Evolutionary conservation across 139 green algal genomes (phyloP).

Genomic region (Chlorella vulgaris): DNA sequence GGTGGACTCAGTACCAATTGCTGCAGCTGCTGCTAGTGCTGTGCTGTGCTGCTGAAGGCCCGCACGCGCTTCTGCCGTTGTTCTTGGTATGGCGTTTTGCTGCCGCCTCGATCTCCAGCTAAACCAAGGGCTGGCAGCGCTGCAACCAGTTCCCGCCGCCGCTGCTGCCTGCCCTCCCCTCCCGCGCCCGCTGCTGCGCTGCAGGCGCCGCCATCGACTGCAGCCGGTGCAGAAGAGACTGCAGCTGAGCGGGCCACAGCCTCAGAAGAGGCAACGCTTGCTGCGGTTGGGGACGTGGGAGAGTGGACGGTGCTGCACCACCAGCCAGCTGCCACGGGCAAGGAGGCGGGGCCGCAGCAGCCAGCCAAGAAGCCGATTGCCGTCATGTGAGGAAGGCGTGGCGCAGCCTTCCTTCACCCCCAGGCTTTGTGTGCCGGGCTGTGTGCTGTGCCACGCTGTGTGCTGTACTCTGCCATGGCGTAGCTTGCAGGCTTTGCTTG

Average conservation of each 20-base stretch:
- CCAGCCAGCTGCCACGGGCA: neutral
- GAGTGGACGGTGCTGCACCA: slow-evolving; percentile 28
- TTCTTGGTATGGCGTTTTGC: neutral
- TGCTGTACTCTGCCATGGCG: neutral
- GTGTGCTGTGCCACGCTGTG: too few species aligned
- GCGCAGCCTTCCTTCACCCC: too few species aligned
- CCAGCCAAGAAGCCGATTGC: slow-evolving; percentile 16
- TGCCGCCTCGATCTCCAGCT: too few species aligned
- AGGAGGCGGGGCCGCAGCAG: neutral
- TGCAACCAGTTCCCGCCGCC: neutral
- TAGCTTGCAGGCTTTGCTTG: too few species aligned
- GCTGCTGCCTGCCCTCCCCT: neutral
- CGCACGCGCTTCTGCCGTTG: neutral
- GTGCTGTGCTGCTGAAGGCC: neutral
- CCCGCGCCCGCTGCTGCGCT: neutral
- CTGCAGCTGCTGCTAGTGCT: neutral
- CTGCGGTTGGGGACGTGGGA: slow-evolving; percentile 21
- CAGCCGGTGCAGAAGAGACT: slow-evolving; percentile 5
- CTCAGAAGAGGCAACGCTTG: slow-evolving; percentile 10
- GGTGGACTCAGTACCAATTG: neutral
- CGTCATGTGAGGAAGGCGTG: slow-evolving; percentile 8
- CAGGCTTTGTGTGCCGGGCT: too few species aligned
- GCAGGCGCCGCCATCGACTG: neutral
- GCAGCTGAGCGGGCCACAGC: slow-evolving; percentile 3
- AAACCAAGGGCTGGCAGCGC: neutral